A percentile compares a stretch with the other conserved stretches of the same genome.
Evolutionary conservation across 176 grass and related monocot genomes (phyloP).

Genomic region (Phyllostachys edulis): DNA sequence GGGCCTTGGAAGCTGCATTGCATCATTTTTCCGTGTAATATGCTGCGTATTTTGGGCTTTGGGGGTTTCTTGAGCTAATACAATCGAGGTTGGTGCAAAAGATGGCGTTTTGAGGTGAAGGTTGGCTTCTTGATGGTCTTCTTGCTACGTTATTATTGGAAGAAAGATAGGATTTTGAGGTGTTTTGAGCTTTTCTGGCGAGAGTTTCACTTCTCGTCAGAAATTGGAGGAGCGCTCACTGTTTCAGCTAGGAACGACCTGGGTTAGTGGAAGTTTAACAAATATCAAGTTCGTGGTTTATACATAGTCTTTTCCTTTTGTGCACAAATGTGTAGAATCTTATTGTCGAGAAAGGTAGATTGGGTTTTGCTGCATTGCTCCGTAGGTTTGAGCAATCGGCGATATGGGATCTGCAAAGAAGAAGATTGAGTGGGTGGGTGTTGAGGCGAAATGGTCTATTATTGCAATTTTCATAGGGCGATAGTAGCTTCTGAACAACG

Average conservation of each 20-base stretch:
- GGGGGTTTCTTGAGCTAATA: background rate
- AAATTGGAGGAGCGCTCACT: background rate
- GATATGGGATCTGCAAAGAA: background rate
- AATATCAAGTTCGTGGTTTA: background rate
- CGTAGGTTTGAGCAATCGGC: background rate
- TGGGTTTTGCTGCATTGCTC: no score
- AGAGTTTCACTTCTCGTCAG: background rate
- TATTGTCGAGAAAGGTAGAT: background rate
- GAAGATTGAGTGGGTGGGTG: background rate
- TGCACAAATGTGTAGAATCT: background rate
- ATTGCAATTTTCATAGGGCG: background rate
- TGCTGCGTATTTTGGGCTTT: background rate
- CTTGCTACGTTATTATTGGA: background rate
- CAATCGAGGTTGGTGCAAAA: background rate
- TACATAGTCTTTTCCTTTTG: background rate
- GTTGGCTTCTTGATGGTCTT: background rate
- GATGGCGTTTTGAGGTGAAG: background rate
- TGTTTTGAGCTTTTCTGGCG: background rate
- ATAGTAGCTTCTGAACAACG: background rate
- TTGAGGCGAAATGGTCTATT: background rate
- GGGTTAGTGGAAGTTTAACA: constrained; percentile 22
- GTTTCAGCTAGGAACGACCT: constrained; percentile 12
- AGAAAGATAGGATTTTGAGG: background rate
- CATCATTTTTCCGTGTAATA: constrained; percentile 3
- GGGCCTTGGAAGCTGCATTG: background rate